These are phyloP conservation scores for Xylaria sp. DNA, from an alignment of 2,329 filamentous ascomycete species.

Conservation along the genomic window DNA sequence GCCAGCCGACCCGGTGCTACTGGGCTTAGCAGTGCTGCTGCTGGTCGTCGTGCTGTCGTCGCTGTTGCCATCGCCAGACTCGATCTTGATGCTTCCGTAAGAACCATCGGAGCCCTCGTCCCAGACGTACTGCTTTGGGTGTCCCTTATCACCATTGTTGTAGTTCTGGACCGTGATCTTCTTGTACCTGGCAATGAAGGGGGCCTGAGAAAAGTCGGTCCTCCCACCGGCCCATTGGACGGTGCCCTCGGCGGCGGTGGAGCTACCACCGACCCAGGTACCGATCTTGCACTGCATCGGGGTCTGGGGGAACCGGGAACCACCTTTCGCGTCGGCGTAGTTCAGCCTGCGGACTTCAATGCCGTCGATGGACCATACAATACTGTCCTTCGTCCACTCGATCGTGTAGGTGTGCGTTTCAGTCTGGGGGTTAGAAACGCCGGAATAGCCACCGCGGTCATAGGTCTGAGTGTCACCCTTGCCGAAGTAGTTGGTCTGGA, in stretches of 20 bases:
- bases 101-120: conserved; percentile 51
- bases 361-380: conserved; percentile 69
- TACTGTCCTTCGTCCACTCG: conserved; percentile 66
- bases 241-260: conserved; percentile 67
- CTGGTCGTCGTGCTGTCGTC: conserved; percentile 25
- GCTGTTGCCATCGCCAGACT: conserved; percentile 41
- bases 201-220: conserved; percentile 54
- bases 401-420: conserved; percentile 67
- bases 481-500: conserved; percentile 86
- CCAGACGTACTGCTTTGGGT: conserved; percentile 56
- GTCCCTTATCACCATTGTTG: conserved; percentile 49
- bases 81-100: conserved; percentile 55
- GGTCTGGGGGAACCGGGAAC: conserved; percentile 69
- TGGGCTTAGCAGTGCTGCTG: conserved; percentile 15
- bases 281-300: conserved; percentile 73
- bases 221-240: conserved; percentile 69
- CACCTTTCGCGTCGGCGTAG: conserved; percentile 60
- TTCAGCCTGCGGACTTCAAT: conserved; percentile 62
- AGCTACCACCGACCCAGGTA: conserved; percentile 64
- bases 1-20: conserved; percentile 19
- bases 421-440: conserved; percentile 56
- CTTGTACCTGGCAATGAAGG: conserved; percentile 61
- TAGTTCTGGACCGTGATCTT: conserved; percentile 58
- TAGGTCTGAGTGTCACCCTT: conserved; percentile 70
- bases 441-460: conserved; percentile 67